Percentiles rank a stretch among this genome's conserved stretches.
These are phyloP conservation scores for Scutellaria baicalensis DNA, from an alignment of 257 asterid species.

Conservation along the genomic window DNA sequence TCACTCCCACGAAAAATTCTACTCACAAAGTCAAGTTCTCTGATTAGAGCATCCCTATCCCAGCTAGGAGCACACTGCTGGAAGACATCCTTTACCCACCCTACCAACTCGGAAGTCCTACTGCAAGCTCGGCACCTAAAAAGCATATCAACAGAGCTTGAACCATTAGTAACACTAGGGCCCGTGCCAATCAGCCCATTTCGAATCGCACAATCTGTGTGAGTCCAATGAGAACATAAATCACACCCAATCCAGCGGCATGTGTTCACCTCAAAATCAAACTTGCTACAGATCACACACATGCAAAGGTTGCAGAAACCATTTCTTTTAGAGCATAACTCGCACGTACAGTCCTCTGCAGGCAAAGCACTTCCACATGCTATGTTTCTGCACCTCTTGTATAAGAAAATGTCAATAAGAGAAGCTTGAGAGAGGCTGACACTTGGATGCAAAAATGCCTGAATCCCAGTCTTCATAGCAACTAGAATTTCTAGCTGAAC, in stretches of 20 bases:
- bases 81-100: constrained; percentile 93
- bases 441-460: constrained; percentile 86
- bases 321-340: constrained; percentile 62
- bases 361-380: constrained; percentile 82
- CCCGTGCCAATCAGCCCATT: constrained; percentile 72
- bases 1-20: constrained; percentile 81
- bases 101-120: constrained; percentile 77
- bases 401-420: constrained; percentile 77
- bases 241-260: constrained; percentile 95
- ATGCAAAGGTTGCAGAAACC: constrained; percentile 96
- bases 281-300: constrained; percentile 84
- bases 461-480: constrained; percentile 80
- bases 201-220: constrained; percentile 85
- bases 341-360: constrained; percentile 79
- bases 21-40: constrained; percentile 79
- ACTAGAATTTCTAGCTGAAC: constrained; percentile 79
- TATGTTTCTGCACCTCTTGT: constrained; percentile 79
- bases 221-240: constrained; percentile 89
- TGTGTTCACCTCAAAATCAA: constrained; percentile 91
- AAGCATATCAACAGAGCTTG: constrained; percentile 66
- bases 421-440: constrained; percentile 89
- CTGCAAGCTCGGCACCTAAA: constrained; percentile 78
- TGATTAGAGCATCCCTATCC: constrained; percentile 70
- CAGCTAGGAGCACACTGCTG: constrained; percentile 82
- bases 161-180: constrained; percentile 53